These are phyloP conservation scores for Brasilioporus rufonigricans DNA, from an alignment of 768 basidiomycete species.

Conservation along the genomic window DNA sequence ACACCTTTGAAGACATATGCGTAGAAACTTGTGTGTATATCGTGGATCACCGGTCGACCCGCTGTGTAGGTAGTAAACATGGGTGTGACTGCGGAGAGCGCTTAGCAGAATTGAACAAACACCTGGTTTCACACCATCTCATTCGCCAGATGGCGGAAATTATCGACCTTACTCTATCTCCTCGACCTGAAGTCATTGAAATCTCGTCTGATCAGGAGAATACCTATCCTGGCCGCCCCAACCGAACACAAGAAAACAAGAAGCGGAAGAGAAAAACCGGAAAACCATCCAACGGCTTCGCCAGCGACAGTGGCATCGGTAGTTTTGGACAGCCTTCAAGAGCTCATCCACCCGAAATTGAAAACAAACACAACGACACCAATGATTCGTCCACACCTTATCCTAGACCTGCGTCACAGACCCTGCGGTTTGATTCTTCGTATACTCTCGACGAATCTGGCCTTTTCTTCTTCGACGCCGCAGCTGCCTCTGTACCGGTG, in stretches of 20 bases:
- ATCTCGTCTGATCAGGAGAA: constrained; percentile 27
- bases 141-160: constrained; percentile 27
- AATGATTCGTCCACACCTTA: constrained; percentile 12
- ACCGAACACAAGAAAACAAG: constrained; percentile 16
- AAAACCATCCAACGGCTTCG: constrained; percentile 17
- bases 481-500: constrained; percentile 37
- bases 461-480: constrained; percentile 52
- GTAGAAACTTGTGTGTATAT: too few relatives aligned
- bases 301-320: constrained; percentile 9
- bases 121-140: background rate
- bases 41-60: too few relatives aligned
- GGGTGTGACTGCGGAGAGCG: too few relatives aligned
- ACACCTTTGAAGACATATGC: too few relatives aligned
- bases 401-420: constrained; percentile 42
- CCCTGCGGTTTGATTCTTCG: constrained; percentile 19
- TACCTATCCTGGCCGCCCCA: constrained; percentile 1
- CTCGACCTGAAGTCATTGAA: constrained; percentile 30
- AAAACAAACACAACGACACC: background rate
- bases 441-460: constrained; percentile 13
- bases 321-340: constrained; percentile 21
- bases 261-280: constrained; percentile 30
- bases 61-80: too few relatives aligned
- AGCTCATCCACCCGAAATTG: constrained; percentile 16
- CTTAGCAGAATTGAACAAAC: too few relatives aligned
- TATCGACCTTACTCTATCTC: constrained; percentile 33